Evolutionary conservation across 768 basidiomycete genomes (phyloP).

Genomic region (Clitopilus hobsonii): DNA sequence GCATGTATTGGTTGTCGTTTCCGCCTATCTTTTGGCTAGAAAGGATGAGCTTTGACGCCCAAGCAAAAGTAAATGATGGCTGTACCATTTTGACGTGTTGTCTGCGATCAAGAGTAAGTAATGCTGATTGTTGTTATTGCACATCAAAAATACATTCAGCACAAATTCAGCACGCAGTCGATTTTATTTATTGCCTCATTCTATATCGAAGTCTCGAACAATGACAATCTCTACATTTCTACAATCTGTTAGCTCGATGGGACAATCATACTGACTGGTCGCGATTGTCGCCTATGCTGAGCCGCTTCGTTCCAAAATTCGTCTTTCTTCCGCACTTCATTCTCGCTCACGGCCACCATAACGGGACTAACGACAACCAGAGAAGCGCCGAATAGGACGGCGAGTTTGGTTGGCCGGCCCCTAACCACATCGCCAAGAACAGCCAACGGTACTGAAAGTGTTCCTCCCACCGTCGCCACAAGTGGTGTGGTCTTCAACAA

Average conservation of each 20-base stretch:
- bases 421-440: conserved; percentile 76
- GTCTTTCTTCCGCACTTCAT: conserved; percentile 14
- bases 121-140: too few species aligned
- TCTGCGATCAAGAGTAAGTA: too few species aligned
- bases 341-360: conserved; percentile 59
- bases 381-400: conserved; percentile 69
- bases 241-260: conserved; percentile 11
- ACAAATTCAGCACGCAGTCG: too few species aligned
- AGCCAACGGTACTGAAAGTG: conserved; percentile 90
- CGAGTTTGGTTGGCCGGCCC: conserved; percentile 46
- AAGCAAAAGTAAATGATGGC: not conserved
- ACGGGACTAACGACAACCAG: conserved; percentile 77
- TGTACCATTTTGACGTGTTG: not conserved
- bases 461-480: conserved; percentile 89
- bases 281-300: not conserved
- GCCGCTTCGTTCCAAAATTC: not conserved
- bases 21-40: conserved; percentile 36
- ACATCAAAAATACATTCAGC: too few species aligned
- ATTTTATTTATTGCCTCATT: too few species aligned
- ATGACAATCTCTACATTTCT: not conserved
- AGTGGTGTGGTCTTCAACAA: conserved; percentile 97
- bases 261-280: conserved; percentile 5
- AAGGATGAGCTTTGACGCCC: not conserved
- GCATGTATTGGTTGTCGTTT: conserved; percentile 43
- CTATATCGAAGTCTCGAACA: too few species aligned